phyloP scores from a whole-genome alignment of 2,329 filamentous ascomycete genomes.

The Exserohilum rostratum region DNA sequence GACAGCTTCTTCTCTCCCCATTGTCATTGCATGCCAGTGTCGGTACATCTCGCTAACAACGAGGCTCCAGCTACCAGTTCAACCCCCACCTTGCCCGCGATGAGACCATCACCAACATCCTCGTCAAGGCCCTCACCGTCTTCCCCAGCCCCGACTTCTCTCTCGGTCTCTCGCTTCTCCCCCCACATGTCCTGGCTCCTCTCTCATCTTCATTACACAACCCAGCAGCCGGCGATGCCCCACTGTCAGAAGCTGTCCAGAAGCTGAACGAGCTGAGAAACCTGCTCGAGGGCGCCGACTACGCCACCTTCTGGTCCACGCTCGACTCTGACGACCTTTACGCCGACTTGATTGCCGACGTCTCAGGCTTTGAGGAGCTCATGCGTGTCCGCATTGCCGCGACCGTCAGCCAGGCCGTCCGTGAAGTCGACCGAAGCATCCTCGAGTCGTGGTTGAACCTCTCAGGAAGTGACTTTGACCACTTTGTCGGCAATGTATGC shows the following conservation, averaged over 20 bases:
- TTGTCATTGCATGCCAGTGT: neutral
- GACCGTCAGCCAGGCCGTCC: conserved; percentile 84
- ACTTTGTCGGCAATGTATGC: conserved; percentile 62
- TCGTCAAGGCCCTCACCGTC: conserved; percentile 96
- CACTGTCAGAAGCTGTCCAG: conserved; percentile 84
- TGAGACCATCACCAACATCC: conserved; percentile 97
- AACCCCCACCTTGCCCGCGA: conserved; percentile 98
- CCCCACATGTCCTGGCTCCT: conserved; percentile 75
- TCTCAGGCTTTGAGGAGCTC: conserved; percentile 91
- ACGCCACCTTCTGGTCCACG: conserved; percentile 89
- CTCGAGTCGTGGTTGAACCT: conserved; percentile 59
- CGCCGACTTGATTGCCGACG: conserved; percentile 92
- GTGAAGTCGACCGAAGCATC: conserved; percentile 65
- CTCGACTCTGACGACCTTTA: conserved; percentile 94
- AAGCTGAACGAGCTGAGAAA: conserved; percentile 85
- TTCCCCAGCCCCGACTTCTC: conserved; percentile 97
- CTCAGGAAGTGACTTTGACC: conserved; percentile 54
- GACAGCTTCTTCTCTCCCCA: conserved; percentile 51
- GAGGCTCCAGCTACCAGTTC: conserved; percentile 83
- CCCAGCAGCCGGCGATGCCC: conserved; percentile 65
- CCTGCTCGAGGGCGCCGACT: conserved; percentile 88
- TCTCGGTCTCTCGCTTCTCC: conserved; percentile 91
- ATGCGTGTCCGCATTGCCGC: conserved; percentile 89
- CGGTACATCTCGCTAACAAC: conserved; percentile 21
- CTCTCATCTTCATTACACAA: conserved; percentile 56